A percentile compares a stretch with the other conserved stretches of the same genome.
These are phyloP conservation scores for Psilocybe cubensis DNA, from an alignment of 768 basidiomycete species.

Conservation along the genomic window DNA sequence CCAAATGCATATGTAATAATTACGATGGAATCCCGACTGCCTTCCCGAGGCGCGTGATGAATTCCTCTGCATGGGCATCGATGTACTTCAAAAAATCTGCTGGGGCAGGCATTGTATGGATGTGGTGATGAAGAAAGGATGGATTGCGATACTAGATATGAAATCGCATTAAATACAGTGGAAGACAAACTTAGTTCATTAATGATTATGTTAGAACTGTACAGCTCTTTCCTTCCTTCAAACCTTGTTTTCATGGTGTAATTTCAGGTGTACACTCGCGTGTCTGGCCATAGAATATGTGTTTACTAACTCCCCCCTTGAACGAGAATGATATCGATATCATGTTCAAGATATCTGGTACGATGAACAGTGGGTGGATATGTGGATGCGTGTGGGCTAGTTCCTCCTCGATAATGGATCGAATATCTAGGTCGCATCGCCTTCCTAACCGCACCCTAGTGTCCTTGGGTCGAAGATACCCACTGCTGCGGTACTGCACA, in stretches of 20 bases:
- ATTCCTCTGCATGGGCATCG: conserved; percentile 69
- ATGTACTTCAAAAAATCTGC: conserved; percentile 55
- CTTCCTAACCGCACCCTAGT: conserved; percentile 1
- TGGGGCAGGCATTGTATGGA: conserved; percentile 48
- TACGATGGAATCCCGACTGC: conserved; percentile 84
- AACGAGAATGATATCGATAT: neutral
- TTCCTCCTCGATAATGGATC: conserved; percentile 3
- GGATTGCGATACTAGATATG: neutral
- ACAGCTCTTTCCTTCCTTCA: neutral
- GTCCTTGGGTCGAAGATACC: conserved; percentile 11
- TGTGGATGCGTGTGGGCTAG: neutral
- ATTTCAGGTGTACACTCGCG: neutral
- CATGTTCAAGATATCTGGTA: conserved; percentile 21
- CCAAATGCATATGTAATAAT: conserved; percentile 52
- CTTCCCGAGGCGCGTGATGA: conserved; percentile 77
- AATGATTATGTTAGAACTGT: neutral
- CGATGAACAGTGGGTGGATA: conserved; percentile 23
- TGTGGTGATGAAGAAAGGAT: neutral
- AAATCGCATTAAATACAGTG: neutral
- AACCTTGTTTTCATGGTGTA: neutral
- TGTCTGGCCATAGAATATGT: neutral
- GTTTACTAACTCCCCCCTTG: too few species aligned
- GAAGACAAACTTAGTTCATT: neutral
- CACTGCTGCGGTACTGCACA: conserved; percentile 27
- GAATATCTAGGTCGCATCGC: conserved; percentile 3